Base-by-base conservation (phyloP, 2,329 filamentous ascomycete genomes). In the Fusarium sublunatum region DNA sequence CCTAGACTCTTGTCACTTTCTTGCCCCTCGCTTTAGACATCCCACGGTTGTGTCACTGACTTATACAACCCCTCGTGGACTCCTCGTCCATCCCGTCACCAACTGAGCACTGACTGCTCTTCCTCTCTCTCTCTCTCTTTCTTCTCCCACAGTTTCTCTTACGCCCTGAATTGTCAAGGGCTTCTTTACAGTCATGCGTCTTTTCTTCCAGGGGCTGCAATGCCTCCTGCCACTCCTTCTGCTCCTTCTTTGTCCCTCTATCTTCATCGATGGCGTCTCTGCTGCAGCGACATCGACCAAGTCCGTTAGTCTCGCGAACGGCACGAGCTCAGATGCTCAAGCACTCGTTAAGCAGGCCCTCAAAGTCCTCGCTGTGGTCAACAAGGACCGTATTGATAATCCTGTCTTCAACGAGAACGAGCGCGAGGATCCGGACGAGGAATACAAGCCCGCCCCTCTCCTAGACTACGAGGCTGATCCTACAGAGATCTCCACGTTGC, bases 341-440 rank as follows among this genome's bases (percentile, higher is more conserved):
- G 28, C 36, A 35, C 50, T 53, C 9, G 42, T 53, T 34, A 25
- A 53, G n/a, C 41, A 53, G 50, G 50, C 50, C 13, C 50, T 53
- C 13, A 19, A 41, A 45, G 50, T 47, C 29, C 50, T 53, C 24
- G 50, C 50, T 36, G 50, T 53, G 28, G 42, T 53, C 6, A 53
- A 53, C n/a, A 53, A 47, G 35, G 43, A 53, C 9, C 50, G 50
- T 3, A 26, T 53, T 46, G 50, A 53, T 34, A 53, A 53, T 36
- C 50, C 50, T 26, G 50, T 53, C 42, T 53, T 47, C 42, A 53
- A 53, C 42, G 50, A 53, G 35, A 53, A 53, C 12, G n/a, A 46
- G 19, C 43, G 41, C n/a, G 50, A 53, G 50, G 50, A 53, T 28
- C 50, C 50, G 3, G 50, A 53, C 6, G 41, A 53, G 29, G 50